Base-by-base conservation (phyloP, 306 rosid genomes). In the Phaseolus lunatus region DNA sequence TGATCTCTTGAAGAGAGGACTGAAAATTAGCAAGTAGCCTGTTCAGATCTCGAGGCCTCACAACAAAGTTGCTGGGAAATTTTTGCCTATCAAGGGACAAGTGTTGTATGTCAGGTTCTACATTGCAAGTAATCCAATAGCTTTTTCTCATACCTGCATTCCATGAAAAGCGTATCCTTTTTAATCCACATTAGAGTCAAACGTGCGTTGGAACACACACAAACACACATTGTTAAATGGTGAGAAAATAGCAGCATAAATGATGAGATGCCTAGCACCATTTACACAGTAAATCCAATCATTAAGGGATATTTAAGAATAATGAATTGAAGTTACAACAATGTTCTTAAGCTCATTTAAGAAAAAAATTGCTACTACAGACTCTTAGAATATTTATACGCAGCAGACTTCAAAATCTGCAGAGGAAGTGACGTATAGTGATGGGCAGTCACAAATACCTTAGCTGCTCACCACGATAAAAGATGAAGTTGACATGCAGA, bases 1-100 rank as follows among this genome's bases (percentile, higher is more conserved):
- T 92, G 63, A 95, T 90, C 89, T 95, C 98, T 64, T 92, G 97
- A 84, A 95, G 94, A 65, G 98, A 89, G n/a, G 97, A 90, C 71
- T 92, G 97, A 68, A 92, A 92, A 84, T 95, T 90, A 52, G 89
- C 88, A 26, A 95, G 97, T 84, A 95, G 79, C 84, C 92, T 90
- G 80, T 82, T 95, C 69, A 95, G 86, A 85, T 92, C 97, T 64
- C 89, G 96, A 66, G 98, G 98, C 80, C 95, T 89, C 88, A 88
- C 97, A 2, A 92, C 89, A 76, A 94, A 81, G 82, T 84, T 86
- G 81, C 98, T 89, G 8, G 92, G 93, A 77, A 92, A 92, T 71
- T 86, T 88, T 78, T 81, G 81, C 83, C 89, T 88, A 83, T 95
- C 98, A 74, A 95, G 91, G 65, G 97, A 86, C 73, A 95, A 86